These are phyloP conservation scores for Vicia faba DNA, from an alignment of 306 rosid genomes.

Conservation along the genomic window DNA sequence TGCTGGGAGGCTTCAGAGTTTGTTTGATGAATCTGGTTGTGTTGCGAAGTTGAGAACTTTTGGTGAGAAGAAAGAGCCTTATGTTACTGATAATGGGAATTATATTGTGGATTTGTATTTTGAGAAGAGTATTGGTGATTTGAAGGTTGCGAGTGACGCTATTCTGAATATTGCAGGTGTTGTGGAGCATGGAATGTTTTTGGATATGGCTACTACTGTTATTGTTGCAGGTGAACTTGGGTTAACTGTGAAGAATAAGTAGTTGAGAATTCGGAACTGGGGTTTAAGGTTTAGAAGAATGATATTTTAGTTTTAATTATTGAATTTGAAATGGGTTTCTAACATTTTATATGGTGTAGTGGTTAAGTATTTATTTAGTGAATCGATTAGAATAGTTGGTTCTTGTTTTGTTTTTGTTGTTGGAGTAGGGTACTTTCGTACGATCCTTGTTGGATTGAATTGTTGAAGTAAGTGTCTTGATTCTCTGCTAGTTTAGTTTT, in stretches of 20 bases:
- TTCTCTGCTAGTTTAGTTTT: constrained; percentile 34
- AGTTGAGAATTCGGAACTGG: neutral
- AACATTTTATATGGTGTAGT: constrained; percentile 40
- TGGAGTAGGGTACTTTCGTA: neutral
- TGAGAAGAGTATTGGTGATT: constrained; percentile 68
- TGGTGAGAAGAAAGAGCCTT: constrained; percentile 51
- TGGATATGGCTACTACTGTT: constrained; percentile 84
- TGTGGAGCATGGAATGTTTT: constrained; percentile 92
- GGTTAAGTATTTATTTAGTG: constrained; percentile 11
- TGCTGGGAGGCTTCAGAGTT: constrained; percentile 48
- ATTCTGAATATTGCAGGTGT: constrained; percentile 79
- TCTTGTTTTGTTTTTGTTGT: constrained; percentile 25
- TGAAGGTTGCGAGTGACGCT: constrained; percentile 68
- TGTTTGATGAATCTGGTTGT: constrained; percentile 65
- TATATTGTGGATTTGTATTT: constrained; percentile 77
- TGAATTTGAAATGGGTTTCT: constrained; percentile 39
- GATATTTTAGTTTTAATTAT: constrained; percentile 15
- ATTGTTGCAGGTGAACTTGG: constrained; percentile 90
- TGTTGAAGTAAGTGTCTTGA: constrained; percentile 24
- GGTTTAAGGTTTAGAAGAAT: constrained; percentile 7
- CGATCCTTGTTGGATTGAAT: constrained; percentile 30
- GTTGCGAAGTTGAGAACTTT: constrained; percentile 63
- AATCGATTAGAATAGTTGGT: constrained; percentile 23
- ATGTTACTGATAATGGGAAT: constrained; percentile 77
- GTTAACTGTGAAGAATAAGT: constrained; percentile 61